These are phyloP conservation scores for Cystobasidium sp. DNA, from an alignment of 1,284 basidiomycete species.

Conservation along the genomic window DNA sequence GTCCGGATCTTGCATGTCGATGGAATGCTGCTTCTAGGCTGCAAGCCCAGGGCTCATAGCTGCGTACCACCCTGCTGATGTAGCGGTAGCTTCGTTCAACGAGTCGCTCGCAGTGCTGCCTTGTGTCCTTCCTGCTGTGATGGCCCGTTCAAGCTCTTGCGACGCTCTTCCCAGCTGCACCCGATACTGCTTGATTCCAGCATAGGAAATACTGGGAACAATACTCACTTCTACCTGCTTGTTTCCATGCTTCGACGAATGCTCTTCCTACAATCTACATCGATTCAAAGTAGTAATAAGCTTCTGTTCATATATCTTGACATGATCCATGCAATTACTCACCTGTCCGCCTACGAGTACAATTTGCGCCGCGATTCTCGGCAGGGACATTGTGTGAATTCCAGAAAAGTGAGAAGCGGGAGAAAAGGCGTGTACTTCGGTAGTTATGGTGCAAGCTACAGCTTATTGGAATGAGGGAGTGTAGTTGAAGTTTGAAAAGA, in stretches of 20 bases:
- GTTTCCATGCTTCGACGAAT: conserved; percentile 83
- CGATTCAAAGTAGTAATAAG: too few species aligned
- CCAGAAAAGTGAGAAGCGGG: not conserved
- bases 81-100: too few species aligned
- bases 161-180: not conserved
- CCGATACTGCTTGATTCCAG: not conserved
- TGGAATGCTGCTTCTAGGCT: too few species aligned
- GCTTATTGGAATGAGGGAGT: not conserved
- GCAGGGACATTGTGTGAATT: conserved; percentile 14
- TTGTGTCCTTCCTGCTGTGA: not conserved
- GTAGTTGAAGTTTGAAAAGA: not conserved
- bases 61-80: too few species aligned
- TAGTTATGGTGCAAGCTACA: not conserved
- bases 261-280: conserved; percentile 85
- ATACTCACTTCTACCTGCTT: conserved; percentile 85
- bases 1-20: too few species aligned
- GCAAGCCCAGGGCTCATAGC: too few species aligned
- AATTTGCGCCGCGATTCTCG: conserved; percentile 31
- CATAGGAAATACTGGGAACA: not conserved
- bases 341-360: conserved; percentile 26
- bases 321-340: not conserved
- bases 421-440: not conserved
- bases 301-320: not conserved
- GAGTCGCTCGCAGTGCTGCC: not conserved
- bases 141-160: not conserved